Percentiles rank a stretch among this genome's conserved stretches.
Evolutionary conservation across 352 stramenopile genomes (phyloP).

Genomic region (Blastocystis hominis): DNA sequence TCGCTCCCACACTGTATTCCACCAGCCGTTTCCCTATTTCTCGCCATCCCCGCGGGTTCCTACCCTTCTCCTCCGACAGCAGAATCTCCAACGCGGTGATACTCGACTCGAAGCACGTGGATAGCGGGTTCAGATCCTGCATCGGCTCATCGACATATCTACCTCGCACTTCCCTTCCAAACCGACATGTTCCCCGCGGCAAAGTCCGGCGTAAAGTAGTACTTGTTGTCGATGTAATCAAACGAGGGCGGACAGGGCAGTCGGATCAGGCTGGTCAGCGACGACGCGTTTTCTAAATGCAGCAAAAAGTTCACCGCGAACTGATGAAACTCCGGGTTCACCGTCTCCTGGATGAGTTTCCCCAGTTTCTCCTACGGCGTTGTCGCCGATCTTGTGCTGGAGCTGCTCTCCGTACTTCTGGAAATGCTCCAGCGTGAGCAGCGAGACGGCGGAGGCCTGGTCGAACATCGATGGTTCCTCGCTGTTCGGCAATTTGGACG

Average conservation of each 20-base stretch:
- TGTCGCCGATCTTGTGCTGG: neutral
- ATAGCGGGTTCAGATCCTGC: slow-evolving; percentile 33
- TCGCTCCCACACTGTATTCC: neutral
- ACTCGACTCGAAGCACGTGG: slow-evolving; percentile 29
- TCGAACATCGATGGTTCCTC: neutral
- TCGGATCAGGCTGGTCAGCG: slow-evolving; percentile 11
- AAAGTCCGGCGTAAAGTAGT: slow-evolving; percentile 45
- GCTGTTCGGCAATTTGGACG: neutral
- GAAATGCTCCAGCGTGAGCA: slow-evolving; percentile 27
- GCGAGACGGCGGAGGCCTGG: neutral
- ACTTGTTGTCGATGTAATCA: slow-evolving; percentile 52
- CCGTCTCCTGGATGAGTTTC: neutral
- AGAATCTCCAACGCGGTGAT: slow-evolving; percentile 27
- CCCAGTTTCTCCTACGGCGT: neutral
- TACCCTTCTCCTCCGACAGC: slow-evolving; percentile 6
- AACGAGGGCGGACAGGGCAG: slow-evolving; percentile 18
- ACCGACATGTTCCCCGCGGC: slow-evolving; percentile 14
- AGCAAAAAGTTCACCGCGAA: slow-evolving; percentile 22
- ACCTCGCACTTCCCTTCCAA: neutral
- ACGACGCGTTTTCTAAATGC: neutral
- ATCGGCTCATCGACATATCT: slow-evolving; percentile 42
- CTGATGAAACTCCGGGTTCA: neutral
- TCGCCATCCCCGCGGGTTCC: neutral
- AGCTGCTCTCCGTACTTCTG: neutral
- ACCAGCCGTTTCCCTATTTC: neutral